A percentile compares a stretch with the other conserved stretches of the same genome.
phyloP scores from a whole-genome alignment of 192 early-diverging fungal genomes.

The Coemansia sp. region DNA sequence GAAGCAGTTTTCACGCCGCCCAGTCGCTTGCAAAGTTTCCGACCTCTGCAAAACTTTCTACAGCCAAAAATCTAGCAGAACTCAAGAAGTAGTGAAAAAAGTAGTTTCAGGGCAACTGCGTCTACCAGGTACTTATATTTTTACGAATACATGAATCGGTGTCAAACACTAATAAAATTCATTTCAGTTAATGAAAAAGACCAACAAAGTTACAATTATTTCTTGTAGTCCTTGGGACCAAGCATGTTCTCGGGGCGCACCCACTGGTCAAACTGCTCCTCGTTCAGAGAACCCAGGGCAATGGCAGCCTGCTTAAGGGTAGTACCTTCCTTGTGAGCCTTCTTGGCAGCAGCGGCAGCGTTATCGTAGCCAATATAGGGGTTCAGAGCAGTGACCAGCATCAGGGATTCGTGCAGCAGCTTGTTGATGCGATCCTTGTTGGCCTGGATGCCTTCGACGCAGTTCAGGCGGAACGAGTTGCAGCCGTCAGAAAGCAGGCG shows the following conservation, averaged over 20 bases:
- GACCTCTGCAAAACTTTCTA: no score
- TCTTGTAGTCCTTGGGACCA: constrained; percentile 62
- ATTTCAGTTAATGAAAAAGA: neutral
- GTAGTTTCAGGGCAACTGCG: no score
- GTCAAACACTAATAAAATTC: no score
- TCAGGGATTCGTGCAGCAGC: constrained; percentile 90
- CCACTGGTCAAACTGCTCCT: constrained; percentile 94
- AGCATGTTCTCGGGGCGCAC: constrained; percentile 92
- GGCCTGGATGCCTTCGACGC: constrained; percentile 91
- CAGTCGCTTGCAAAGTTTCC: no score
- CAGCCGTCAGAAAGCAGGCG: constrained; percentile 84
- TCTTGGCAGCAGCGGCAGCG: constrained; percentile 95
- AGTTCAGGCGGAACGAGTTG: constrained; percentile 94
- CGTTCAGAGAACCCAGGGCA: constrained; percentile 78
- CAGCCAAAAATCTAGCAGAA: no score
- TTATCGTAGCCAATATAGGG: constrained; percentile 93
- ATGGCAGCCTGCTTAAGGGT: constrained; percentile 94
- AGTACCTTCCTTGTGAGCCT: constrained; percentile 88
- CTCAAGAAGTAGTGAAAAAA: no score
- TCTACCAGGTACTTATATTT: no score
- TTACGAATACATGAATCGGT: no score
- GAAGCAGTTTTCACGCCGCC: no score
- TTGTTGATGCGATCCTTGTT: constrained; percentile 88
- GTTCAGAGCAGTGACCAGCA: constrained; percentile 99
- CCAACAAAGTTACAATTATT: constrained; percentile 6